Evolutionary conservation across 2,329 filamentous ascomycete species (phyloP).

Genomic region (Diaporthe citriasiana): DNA sequence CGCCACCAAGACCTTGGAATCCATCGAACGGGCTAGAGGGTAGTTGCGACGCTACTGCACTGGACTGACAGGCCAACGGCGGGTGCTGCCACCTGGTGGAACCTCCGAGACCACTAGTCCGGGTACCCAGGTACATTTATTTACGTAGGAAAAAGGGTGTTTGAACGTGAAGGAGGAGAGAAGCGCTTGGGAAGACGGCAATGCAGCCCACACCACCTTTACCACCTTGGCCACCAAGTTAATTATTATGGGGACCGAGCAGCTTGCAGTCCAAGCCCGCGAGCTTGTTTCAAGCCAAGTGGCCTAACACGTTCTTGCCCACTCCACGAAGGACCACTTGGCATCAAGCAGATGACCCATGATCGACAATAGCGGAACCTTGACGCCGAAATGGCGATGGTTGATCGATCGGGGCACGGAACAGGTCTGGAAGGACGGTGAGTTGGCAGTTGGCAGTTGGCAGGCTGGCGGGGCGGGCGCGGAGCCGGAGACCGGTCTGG

Average conservation of each 20-base stretch:
- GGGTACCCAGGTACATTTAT: slow-evolving; percentile 6
- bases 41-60: slow-evolving; percentile 29
- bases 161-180: neutral
- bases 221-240: neutral
- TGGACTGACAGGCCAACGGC: slow-evolving; percentile 26
- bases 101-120: neutral
- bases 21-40: slow-evolving; percentile 26
- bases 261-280: slow-evolving; percentile 14
- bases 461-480: slow-evolving; percentile 1
- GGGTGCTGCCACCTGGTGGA: slow-evolving; percentile 27
- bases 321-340: slow-evolving; percentile 28
- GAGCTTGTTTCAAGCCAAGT: slow-evolving; percentile 34
- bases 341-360: slow-evolving; percentile 32
- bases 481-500: slow-evolving; percentile 31
- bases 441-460: slow-evolving; percentile 25
- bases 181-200: neutral
- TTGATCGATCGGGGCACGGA: slow-evolving; percentile 9
- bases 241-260: slow-evolving; percentile 14
- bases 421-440: slow-evolving; percentile 27
- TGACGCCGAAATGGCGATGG: slow-evolving; percentile 22
- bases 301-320: neutral
- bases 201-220: neutral
- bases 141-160: neutral
- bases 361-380: slow-evolving; percentile 33
- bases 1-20: slow-evolving; percentile 26